These are phyloP conservation scores for Digitaria exilis DNA, from an alignment of 202 grass and related monocot genomes.

Conservation along the genomic window DNA sequence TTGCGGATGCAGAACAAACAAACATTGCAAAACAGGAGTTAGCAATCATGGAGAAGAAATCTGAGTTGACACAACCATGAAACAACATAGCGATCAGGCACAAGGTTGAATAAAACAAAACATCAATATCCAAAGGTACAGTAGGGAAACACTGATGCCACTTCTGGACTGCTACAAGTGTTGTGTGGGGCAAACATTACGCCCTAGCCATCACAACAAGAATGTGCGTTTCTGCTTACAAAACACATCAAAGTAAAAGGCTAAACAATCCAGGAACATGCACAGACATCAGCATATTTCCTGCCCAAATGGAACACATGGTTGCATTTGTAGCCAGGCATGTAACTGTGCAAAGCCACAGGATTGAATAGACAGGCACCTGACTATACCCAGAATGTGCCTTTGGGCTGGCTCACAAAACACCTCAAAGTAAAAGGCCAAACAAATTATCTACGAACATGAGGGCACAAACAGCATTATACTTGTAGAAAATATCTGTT, in stretches of 20 bases:
- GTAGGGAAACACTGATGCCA: neutral
- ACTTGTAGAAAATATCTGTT: too few relatives aligned
- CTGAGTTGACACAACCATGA: neutral
- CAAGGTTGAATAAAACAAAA: neutral
- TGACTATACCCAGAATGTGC: constrained; percentile 30
- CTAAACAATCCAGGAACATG: too few relatives aligned
- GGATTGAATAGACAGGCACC: constrained; percentile 12
- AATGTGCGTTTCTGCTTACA: neutral
- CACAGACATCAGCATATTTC: too few relatives aligned
- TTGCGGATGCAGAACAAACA: neutral
- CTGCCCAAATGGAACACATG: constrained; percentile 46
- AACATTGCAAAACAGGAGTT: neutral
- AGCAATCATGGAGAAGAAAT: neutral
- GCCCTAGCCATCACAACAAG: neutral
- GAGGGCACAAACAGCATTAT: neutral
- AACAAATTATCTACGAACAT: neutral
- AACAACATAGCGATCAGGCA: neutral
- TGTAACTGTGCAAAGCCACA: constrained; percentile 39
- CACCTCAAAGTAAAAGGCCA: neutral
- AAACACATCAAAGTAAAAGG: too few relatives aligned
- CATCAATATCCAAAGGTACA: neutral
- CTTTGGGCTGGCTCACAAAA: neutral
- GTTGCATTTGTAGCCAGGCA: constrained; percentile 32
- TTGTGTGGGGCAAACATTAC: neutral
- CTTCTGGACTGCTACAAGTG: neutral